A percentile compares a stretch with the other conserved stretches of the same genome.
Conservation (phyloP, 306 rosid genomes). For the Rosa chinensis region DNA sequence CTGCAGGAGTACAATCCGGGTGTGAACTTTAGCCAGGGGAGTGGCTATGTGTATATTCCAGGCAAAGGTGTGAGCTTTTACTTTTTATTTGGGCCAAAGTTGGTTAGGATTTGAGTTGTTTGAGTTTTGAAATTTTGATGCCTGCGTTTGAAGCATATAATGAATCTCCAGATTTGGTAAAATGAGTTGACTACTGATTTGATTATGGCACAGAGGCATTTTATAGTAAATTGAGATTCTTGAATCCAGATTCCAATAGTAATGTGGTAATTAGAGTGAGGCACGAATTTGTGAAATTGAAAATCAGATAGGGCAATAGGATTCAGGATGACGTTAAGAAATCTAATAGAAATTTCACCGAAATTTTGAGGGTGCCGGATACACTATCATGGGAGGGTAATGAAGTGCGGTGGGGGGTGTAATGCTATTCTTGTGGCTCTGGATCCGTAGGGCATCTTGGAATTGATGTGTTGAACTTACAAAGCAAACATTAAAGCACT, state of each 20-base stretch:
- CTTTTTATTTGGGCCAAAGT: background rate
- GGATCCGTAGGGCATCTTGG: conserved; percentile 3
- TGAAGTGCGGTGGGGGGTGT: background rate
- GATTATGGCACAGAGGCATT: background rate
- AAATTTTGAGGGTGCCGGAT: background rate
- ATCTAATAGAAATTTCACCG: background rate
- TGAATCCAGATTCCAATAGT: background rate
- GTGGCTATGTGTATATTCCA: conserved; percentile 54
- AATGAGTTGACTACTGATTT: conserved; percentile 4
- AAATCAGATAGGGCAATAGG: background rate
- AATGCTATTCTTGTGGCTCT: background rate
- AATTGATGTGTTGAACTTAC: background rate
- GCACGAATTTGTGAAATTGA: background rate
- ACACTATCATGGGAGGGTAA: background rate
- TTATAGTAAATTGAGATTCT: background rate
- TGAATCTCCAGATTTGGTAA: background rate
- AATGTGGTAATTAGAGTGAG: background rate
- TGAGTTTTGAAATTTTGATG: background rate
- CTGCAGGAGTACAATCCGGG: conserved; percentile 53
- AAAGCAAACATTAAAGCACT: background rate
- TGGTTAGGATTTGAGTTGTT: background rate
- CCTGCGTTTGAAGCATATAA: background rate
- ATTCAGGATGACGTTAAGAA: background rate
- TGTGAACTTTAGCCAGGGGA: conserved; percentile 52
- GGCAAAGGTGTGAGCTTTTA: conserved; percentile 52